A percentile compares a stretch with the other conserved stretches of the same genome.
Conservation (phyloP, 495 filamentous ascomycete species). For the Staphylotrichum longicolle region DNA sequence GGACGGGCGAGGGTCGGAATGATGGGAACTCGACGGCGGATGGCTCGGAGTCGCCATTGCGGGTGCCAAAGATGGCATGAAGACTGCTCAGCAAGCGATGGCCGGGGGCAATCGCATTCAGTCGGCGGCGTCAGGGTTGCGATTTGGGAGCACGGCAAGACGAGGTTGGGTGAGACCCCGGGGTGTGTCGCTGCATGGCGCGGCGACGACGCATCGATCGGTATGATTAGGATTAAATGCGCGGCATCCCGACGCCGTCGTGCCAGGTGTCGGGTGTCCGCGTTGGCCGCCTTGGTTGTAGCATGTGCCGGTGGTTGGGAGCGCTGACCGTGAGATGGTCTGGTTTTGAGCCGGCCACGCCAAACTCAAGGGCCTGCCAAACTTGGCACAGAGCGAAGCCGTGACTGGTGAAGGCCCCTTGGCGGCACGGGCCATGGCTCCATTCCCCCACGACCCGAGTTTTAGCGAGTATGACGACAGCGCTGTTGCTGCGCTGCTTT, state of each 20-base stretch:
- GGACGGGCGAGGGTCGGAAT: conserved; percentile 28
- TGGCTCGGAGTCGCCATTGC: conserved; percentile 25
- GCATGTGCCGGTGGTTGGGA: not conserved
- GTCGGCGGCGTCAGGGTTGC: not conserved
- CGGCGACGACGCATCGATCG: not conserved
- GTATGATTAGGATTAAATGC: not conserved
- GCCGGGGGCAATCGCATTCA: not conserved
- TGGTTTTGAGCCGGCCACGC: conserved; percentile 3
- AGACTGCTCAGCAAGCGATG: conserved; percentile 19
- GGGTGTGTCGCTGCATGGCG: conserved; percentile 15
- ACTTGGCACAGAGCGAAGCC: conserved; percentile 6
- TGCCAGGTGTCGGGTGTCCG: not conserved
- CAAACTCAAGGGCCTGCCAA: not conserved
- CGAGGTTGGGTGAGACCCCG: conserved; percentile 4
- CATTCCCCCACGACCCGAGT: too few species aligned
- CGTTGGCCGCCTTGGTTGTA: conserved; percentile 3
- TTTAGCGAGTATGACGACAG: too few species aligned
- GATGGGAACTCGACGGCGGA: conserved; percentile 30
- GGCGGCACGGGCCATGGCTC: too few species aligned
- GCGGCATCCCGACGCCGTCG: not conserved
- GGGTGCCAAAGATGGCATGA: not conserved
- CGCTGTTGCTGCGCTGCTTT: too few species aligned
- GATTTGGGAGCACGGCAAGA: not conserved
- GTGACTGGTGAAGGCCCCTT: not conserved
- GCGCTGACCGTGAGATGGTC: conserved; percentile 6